These are phyloP conservation scores for Chaetomium strumarium DNA, from an alignment of 2,329 filamentous ascomycete species.

Conservation along the genomic window DNA sequence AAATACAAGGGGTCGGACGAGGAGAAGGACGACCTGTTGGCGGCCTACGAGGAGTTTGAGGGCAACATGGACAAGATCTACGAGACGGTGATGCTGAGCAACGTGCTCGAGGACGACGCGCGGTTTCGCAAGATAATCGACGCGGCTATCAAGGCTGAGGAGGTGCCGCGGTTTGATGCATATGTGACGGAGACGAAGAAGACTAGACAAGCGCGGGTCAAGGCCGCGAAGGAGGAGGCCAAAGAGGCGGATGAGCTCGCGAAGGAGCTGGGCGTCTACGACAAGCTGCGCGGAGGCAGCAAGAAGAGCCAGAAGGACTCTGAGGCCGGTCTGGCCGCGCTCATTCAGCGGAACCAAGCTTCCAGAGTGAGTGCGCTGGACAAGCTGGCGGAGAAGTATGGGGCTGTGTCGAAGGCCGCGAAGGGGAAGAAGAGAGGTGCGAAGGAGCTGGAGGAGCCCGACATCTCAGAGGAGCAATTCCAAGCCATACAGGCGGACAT, in stretches of 20 bases:
- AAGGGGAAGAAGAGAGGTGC: conserved; percentile 46
- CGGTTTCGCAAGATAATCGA: conserved; percentile 78
- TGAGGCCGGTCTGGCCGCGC: conserved; percentile 57
- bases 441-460: conserved; percentile 54
- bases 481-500: conserved; percentile 50
- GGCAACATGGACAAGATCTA: conserved; percentile 77
- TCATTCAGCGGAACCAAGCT: conserved; percentile 69
- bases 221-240: conserved; percentile 60
- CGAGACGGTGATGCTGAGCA: conserved; percentile 77
- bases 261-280: conserved; percentile 67
- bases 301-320: conserved; percentile 33
- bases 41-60: conserved; percentile 64
- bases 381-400: conserved; percentile 71
- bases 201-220: conserved; percentile 52
- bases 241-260: conserved; percentile 69
- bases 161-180: conserved; percentile 59
- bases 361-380: conserved; percentile 62
- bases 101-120: conserved; percentile 77
- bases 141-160: conserved; percentile 64
- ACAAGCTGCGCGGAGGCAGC: conserved; percentile 56
- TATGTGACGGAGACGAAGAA: conserved; percentile 71
- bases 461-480: conserved; percentile 57
- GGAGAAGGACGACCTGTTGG: conserved; percentile 71
- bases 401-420: conserved; percentile 35
- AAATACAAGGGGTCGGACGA: conserved; percentile 83